Percentiles rank a stretch among this genome's conserved stretches.
Evolutionary conservation across 495 filamentous ascomycete species (phyloP).

Genomic region (Podospora pseudocomata): DNA sequence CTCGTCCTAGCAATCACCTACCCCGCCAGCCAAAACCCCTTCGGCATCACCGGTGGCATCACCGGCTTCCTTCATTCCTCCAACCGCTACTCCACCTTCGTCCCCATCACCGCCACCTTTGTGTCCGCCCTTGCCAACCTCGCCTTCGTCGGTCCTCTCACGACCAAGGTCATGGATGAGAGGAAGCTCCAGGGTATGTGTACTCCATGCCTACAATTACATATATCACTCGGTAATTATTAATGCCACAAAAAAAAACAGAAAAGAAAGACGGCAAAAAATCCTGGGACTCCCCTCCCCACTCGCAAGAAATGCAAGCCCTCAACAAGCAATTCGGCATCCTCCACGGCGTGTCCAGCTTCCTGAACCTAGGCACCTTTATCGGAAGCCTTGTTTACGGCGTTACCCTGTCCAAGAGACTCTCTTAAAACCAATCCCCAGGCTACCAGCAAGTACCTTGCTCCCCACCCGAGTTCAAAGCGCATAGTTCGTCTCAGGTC

Average conservation of each 20-base stretch:
- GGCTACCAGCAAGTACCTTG: not conserved
- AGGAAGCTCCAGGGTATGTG: constrained; percentile 69
- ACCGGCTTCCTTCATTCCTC: constrained; percentile 52
- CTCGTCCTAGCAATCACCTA: constrained; percentile 75
- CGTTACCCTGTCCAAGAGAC: constrained; percentile 56
- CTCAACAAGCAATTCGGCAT: constrained; percentile 77
- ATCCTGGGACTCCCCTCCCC: constrained; percentile 67
- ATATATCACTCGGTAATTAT: constrained; percentile 1
- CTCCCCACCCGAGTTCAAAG: not conserved
- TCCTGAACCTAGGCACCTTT: constrained; percentile 69
- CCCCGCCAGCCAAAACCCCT: constrained; percentile 46
- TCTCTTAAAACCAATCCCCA: constrained; percentile 26
- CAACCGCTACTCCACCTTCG: constrained; percentile 56
- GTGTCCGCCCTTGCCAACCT: constrained; percentile 63
- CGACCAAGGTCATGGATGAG: constrained; percentile 66
- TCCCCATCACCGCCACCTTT: constrained; percentile 64
- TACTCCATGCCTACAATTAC: not conserved
- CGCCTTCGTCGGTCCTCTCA: constrained; percentile 64
- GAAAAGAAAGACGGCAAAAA: constrained; percentile 70
- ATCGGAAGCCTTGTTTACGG: constrained; percentile 71
- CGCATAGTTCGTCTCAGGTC: not conserved
- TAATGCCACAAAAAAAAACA: constrained; percentile 18
- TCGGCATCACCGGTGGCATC: constrained; percentile 40
- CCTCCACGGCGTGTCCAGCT: constrained; percentile 72
- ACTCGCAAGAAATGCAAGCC: constrained; percentile 74